phyloP scores from a whole-genome alignment of 1,284 basidiomycete species.

The Boletellus sp. region DNA sequence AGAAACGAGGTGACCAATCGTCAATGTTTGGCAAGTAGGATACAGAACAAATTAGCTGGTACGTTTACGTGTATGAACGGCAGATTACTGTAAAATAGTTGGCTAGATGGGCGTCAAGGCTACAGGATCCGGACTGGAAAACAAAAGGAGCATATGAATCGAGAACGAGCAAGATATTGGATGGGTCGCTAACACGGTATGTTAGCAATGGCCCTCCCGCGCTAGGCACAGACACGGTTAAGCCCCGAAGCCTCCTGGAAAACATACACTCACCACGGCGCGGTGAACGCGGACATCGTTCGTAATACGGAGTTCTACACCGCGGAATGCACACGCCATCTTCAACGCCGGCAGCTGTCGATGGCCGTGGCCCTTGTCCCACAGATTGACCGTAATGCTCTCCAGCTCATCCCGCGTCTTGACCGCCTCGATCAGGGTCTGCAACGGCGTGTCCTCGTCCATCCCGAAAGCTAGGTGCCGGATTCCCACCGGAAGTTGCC shows the following conservation, averaged over 20 bases:
- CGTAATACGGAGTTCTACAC: conserved; percentile 46
- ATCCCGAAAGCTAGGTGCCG: conserved; percentile 58
- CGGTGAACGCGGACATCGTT: conserved; percentile 47
- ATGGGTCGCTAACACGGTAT: conserved; percentile 18
- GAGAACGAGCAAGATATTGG: no score
- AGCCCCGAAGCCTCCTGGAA: conserved; percentile 8
- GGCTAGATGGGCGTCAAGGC: conserved; percentile 9
- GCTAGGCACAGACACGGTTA: conserved; percentile 18
- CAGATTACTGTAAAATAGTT: conserved; percentile 5
- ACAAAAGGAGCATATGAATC: neutral
- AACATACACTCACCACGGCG: conserved; percentile 39
- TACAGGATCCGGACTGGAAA: conserved; percentile 19
- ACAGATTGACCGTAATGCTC: conserved; percentile 46
- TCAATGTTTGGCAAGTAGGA: no score
- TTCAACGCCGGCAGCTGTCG: conserved; percentile 46
- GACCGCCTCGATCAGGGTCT: conserved; percentile 49
- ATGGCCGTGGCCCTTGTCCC: conserved; percentile 46
- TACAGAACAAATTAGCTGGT: no score
- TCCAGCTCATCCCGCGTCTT: conserved; percentile 40
- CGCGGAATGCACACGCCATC: conserved; percentile 54
- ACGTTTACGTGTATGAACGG: no score
- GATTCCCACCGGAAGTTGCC: conserved; percentile 45
- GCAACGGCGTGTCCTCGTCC: conserved; percentile 50
- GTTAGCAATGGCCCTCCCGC: conserved; percentile 11
- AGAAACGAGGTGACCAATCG: no score